Conservation (phyloP, 1,284 basidiomycete genomes). For the Jaminaea rosea region DNA sequence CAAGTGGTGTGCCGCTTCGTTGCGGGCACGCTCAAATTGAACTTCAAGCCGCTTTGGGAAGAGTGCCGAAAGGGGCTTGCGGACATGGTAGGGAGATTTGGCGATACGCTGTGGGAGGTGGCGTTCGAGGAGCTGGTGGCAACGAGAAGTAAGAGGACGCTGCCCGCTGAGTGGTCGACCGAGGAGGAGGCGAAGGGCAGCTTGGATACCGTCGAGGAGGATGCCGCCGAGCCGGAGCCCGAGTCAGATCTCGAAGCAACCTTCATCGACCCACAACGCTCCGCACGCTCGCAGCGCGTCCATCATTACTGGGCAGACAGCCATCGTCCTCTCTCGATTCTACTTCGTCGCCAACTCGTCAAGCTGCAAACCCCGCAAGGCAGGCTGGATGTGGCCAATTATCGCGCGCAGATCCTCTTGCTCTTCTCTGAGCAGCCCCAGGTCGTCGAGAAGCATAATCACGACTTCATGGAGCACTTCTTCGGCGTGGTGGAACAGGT, state of each 20-base stretch:
- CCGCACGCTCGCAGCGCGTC: not conserved
- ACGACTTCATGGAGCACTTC: conserved; percentile 26
- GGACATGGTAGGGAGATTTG: conserved; percentile 18
- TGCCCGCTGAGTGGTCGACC: conserved; percentile 9
- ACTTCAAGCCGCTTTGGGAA: conserved; percentile 40
- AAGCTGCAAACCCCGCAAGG: conserved; percentile 20
- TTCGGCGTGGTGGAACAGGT: conserved; percentile 24
- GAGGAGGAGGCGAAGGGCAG: not conserved
- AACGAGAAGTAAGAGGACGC: conserved; percentile 3
- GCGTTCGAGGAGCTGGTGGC: conserved; percentile 16
- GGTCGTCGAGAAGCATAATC: conserved; percentile 31
- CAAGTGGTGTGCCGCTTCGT: conserved; percentile 24
- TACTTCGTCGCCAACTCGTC: not conserved
- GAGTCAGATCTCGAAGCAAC: not conserved
- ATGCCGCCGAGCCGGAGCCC: not conserved
- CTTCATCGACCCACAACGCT: conserved; percentile 1
- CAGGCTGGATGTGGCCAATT: conserved; percentile 33
- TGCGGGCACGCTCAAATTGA: conserved; percentile 40
- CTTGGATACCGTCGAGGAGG: not conserved
- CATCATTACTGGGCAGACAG: too few relatives aligned
- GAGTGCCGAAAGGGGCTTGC: conserved; percentile 33
- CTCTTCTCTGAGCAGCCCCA: conserved; percentile 19
- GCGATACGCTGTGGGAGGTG: conserved; percentile 17
- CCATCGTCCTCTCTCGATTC: too few relatives aligned
- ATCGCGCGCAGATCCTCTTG: conserved; percentile 33